Base-by-base conservation (phyloP, 1,139 yeast genomes). In the Kodamaea sp. region DNA sequence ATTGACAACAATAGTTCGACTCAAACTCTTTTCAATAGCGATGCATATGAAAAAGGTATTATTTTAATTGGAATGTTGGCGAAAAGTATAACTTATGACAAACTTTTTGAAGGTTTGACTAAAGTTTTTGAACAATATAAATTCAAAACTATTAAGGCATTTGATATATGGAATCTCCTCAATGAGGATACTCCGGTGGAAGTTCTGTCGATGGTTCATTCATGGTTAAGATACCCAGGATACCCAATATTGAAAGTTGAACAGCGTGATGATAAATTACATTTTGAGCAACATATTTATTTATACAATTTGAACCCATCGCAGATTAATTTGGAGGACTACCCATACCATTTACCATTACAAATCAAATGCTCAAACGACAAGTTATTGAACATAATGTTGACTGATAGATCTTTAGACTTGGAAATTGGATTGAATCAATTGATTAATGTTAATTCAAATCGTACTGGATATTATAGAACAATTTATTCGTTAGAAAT, bases 41-140 rank as follows among this genome's bases (percentile, higher is more conserved):
- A 70, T 41, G 65, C 80, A 1, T 84, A 84, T 51, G 79, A 78
- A 38, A 83, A 81, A 56, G 92, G 90, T 15, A 76, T 84, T 37
- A 65, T 72, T 12, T 56, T 82, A 15, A 50, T 84, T 32, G 69
- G 84, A 58, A 76, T 78, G 75, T 54, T 84, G 30, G 75, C 73
- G 15, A 63, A 70, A 37, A 47, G 74, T 30, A 62, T 77, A 43
- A 58, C 62, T 39, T 58, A 58, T 24, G 40, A 56, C 24, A 42
- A 48, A 7, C 49, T 75, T 37, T 62, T 69, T 33, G 38, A 45
- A 9, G 67, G 71, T 1, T 54, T 81, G 23, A 62, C 67, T n/a
- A 52, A 63, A 25, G 67, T 81, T n/a, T 55, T 80, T 15, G 54
- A 56, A 2, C 47, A 51, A 7, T 60, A 66, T 46, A 53, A 67